Percentiles rank a stretch among this genome's conserved stretches.
Conservation (phyloP, 106 monocot genomes). For the Alisma plantagoaquatica region DNA sequence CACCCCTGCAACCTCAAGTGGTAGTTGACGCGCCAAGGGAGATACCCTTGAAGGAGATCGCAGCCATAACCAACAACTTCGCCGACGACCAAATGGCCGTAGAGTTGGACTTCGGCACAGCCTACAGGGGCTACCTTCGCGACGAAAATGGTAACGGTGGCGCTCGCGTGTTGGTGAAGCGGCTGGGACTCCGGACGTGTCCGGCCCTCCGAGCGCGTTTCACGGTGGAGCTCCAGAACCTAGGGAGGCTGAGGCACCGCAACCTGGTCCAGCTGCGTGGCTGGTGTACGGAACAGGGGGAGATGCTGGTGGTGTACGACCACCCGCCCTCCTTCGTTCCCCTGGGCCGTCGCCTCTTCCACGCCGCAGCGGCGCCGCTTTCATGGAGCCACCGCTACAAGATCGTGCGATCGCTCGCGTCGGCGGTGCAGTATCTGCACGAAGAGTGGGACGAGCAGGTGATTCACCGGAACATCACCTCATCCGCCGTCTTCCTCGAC, state of each 20-base stretch:
- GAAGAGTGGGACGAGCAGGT: constrained; percentile 98
- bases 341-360: constrained; percentile 55
- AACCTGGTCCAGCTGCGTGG: constrained; percentile 86
- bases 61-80: constrained; percentile 68
- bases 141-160: no score
- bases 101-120: constrained; percentile 89
- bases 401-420: constrained; percentile 64
- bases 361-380: constrained; percentile 12
- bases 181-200: constrained; percentile 84
- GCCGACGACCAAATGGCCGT: constrained; percentile 55
- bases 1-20: no score
- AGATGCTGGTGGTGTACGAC: constrained; percentile 97
- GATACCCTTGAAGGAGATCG: constrained; percentile 72
- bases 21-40: constrained; percentile 69
- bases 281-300: constrained; percentile 87
- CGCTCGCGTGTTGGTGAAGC: constrained; percentile 53
- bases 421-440: constrained; percentile 78
- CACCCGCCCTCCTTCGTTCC: constrained; percentile 34
- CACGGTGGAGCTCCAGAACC: constrained; percentile 66
- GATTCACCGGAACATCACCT: constrained; percentile 84
- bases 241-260: constrained; percentile 75
- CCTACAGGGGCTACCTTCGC: constrained; percentile 56
- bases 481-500: constrained; percentile 72
- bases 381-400: constrained; percentile 59
- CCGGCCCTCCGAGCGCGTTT: constrained; percentile 74